Conservation (phyloP, 352 stramenopile species). For the Phytophthora citrophthora region DNA sequence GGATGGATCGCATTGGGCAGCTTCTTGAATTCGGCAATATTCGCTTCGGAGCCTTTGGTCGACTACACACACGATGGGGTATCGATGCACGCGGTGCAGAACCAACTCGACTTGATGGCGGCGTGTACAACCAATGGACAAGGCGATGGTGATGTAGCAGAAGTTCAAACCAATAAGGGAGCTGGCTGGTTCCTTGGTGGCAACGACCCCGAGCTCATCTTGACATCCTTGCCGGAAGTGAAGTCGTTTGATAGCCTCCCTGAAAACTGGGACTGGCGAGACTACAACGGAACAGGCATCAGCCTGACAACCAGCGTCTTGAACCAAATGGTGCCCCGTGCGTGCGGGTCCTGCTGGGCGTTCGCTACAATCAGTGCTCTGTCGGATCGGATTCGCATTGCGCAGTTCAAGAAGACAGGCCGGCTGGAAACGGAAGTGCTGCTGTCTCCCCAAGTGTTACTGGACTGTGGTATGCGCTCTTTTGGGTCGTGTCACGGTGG, state of each 20-base stretch:
- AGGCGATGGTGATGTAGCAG: conserved; percentile 21
- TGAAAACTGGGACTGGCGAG: conserved; percentile 77
- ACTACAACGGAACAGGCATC: conserved; percentile 83
- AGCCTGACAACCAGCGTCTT: conserved; percentile 73
- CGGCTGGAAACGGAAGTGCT: conserved; percentile 62
- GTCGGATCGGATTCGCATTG: conserved; percentile 84
- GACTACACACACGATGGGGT: conserved; percentile 52
- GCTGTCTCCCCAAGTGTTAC: conserved; percentile 69
- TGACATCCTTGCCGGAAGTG: conserved; percentile 49
- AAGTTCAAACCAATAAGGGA: conserved; percentile 42
- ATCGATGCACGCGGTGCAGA: conserved; percentile 54
- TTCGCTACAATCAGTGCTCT: conserved; percentile 74
- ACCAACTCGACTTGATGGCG: conserved; percentile 63
- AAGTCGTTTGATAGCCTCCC: conserved; percentile 68
- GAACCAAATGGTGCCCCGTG: conserved; percentile 83
- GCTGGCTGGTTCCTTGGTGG: conserved; percentile 69
- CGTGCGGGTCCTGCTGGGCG: conserved; percentile 83
- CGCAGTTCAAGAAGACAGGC: conserved; percentile 63
- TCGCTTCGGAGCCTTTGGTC: conserved; percentile 23
- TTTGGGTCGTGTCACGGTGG: conserved; percentile 82
- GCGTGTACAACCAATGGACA: conserved; percentile 34
- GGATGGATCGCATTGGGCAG: conserved; percentile 61
- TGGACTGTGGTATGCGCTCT: conserved; percentile 83
- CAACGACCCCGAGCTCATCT: conserved; percentile 61
- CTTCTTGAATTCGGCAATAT: conserved; percentile 46